A percentile compares a stretch with the other conserved stretches of the same genome.
These are phyloP conservation scores for Friedmanniomyces endolithicus DNA, from an alignment of 495 filamentous ascomycete genomes.

Conservation along the genomic window DNA sequence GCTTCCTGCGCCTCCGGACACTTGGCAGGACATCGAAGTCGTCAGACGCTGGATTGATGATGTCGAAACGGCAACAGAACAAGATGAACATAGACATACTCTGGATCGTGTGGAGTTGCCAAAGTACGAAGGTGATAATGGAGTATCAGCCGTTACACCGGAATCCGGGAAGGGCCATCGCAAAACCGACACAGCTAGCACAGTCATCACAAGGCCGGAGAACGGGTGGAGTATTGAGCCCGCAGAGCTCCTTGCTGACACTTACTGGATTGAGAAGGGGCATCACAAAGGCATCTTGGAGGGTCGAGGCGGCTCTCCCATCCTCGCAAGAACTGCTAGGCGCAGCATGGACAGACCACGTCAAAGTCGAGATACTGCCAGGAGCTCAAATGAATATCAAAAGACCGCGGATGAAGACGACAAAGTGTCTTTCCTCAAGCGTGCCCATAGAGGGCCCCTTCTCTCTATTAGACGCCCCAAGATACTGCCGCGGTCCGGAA, in stretches of 20 bases:
- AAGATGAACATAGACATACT: conserved; percentile 34
- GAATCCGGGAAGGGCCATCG: conserved; percentile 11
- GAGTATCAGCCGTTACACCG: conserved; percentile 5
- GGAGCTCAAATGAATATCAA: background rate
- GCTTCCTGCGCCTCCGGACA: conserved; percentile 58
- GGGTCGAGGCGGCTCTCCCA: conserved; percentile 54
- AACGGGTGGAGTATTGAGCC: conserved; percentile 65
- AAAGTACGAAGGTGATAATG: conserved; percentile 36
- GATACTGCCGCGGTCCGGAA: conserved; percentile 5
- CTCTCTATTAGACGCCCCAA: background rate
- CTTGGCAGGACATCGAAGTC: conserved; percentile 57
- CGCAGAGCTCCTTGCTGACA: conserved; percentile 71
- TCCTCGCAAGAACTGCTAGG: conserved; percentile 45
- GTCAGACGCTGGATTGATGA: conserved; percentile 65
- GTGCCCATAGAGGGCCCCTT: conserved; percentile 1
- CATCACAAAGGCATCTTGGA: conserved; percentile 64
- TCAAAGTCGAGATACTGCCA: conserved; percentile 4
- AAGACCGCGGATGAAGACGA: background rate
- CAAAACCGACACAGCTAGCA: conserved; percentile 10
- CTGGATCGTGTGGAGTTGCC: conserved; percentile 39
- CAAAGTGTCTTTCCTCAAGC: conserved; percentile 1
- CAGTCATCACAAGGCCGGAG: conserved; percentile 15
- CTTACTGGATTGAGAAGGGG: conserved; percentile 70
- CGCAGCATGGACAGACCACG: conserved; percentile 12
- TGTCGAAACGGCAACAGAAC: conserved; percentile 40